Evolutionary conservation across 495 filamentous ascomycete genomes (phyloP).

Genomic region (Clavariopsis aquatica): DNA sequence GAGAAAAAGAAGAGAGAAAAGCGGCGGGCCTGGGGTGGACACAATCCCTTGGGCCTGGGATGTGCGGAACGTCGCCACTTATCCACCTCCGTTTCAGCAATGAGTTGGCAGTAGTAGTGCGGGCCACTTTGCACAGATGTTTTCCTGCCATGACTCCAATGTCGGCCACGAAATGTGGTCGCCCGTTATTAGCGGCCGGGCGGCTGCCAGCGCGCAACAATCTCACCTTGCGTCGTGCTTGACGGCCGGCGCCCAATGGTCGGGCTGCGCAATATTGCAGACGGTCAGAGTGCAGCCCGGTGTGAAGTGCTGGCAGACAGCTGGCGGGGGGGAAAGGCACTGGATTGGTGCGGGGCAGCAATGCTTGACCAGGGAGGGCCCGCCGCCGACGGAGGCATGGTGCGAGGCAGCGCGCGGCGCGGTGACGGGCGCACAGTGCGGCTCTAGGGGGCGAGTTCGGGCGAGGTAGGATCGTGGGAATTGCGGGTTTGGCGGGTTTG

Average conservation of each 20-base stretch:
- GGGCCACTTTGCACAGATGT: slow-evolving; percentile 35
- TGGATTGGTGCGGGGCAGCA: background rate
- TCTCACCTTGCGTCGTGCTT: slow-evolving; percentile 37
- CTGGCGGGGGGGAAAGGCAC: slow-evolving; percentile 9
- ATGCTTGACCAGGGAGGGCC: background rate
- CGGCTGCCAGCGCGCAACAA: slow-evolving; percentile 36
- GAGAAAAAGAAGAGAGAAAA: slow-evolving; percentile 16
- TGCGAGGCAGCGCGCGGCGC: background rate
- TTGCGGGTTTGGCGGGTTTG: slow-evolving; percentile 9
- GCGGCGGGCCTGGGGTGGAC: slow-evolving; percentile 34
- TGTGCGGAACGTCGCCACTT: slow-evolving; percentile 30
- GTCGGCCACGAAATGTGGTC: slow-evolving; percentile 33
- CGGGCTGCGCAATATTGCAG: slow-evolving; percentile 30
- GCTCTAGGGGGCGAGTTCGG: slow-evolving; percentile 12
- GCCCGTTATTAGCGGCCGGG: slow-evolving; percentile 37
- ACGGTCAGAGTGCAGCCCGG: slow-evolving; percentile 4
- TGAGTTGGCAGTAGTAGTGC: slow-evolving; percentile 37
- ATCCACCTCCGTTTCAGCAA: slow-evolving; percentile 39
- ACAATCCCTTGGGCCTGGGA: slow-evolving; percentile 35
- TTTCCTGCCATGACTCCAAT: slow-evolving; percentile 37
- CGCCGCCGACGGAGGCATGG: background rate
- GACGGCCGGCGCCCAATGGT: slow-evolving; percentile 33
- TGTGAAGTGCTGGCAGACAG: slow-evolving; percentile 32
- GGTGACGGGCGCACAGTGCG: background rate
- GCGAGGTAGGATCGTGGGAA: background rate